These are phyloP conservation scores for Oryza glaberrima DNA, from an alignment of 176 grass and related monocot genomes.

Conservation along the genomic window DNA sequence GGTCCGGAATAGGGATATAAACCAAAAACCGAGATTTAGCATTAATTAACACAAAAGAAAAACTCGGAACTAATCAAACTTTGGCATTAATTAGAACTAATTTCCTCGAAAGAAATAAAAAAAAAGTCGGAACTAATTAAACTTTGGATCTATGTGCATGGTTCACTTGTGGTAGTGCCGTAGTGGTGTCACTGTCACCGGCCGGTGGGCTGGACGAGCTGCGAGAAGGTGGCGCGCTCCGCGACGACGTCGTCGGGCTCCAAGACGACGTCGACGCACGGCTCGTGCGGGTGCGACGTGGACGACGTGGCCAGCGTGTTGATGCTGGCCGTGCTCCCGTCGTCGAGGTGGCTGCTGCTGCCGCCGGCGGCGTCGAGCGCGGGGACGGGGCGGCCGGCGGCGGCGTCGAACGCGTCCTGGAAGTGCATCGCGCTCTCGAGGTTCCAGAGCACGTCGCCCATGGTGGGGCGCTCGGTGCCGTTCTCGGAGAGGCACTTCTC, in stretches of 20 bases:
- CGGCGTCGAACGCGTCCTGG: constrained; percentile 60
- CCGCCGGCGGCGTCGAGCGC: constrained; percentile 16
- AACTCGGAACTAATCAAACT: too few species aligned
- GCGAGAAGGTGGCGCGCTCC: constrained; percentile 55
- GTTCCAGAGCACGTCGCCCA: constrained; percentile 73
- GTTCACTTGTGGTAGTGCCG: too few species aligned
- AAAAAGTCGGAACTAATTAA: too few species aligned
- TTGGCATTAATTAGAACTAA: too few species aligned
- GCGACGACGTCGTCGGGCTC: constrained; percentile 45
- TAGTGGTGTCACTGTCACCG: constrained; percentile 60
- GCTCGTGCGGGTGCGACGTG: constrained; percentile 40
- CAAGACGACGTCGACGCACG: constrained; percentile 28
- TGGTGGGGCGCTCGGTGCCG: constrained; percentile 56
- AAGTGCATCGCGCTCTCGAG: constrained; percentile 65
- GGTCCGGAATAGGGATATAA: too few species aligned
- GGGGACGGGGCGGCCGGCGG: neutral
- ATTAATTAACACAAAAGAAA: too few species aligned
- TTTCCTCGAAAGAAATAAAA: too few species aligned
- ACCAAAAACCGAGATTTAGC: too few species aligned
- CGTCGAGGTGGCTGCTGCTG: constrained; percentile 16
- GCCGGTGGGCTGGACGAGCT: constrained; percentile 61
- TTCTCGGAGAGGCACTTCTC: constrained; percentile 62
- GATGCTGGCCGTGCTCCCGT: constrained; percentile 39
- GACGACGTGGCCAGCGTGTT: constrained; percentile 49
- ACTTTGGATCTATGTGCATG: too few species aligned